These are phyloP conservation scores for Metschnikowia noctiluminum DNA, from an alignment of 805 yeast species.

Conservation along the genomic window DNA sequence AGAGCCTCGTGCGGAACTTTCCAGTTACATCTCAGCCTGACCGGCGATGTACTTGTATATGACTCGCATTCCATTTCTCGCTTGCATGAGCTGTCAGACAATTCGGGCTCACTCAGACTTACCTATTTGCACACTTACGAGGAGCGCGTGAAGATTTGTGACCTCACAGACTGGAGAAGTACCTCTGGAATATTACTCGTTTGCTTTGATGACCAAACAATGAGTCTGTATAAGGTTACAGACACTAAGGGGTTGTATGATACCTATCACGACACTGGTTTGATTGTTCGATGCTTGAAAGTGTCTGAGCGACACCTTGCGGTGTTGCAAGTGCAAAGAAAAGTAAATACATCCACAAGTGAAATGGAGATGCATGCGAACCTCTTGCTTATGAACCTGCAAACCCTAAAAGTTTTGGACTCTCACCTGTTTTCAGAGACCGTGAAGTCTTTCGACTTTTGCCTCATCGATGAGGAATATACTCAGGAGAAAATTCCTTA, in stretches of 20 bases:
- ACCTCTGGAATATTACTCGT: neutral
- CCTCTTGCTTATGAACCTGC: slow-evolving; percentile 8
- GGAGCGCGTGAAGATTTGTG: neutral
- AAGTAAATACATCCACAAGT: slow-evolving; percentile 3
- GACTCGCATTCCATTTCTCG: slow-evolving; percentile 2
- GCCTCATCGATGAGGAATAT: neutral
- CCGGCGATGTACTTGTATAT: neutral
- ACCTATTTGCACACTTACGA: slow-evolving; percentile 2
- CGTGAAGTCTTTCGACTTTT: slow-evolving; percentile 7
- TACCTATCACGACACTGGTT: slow-evolving; percentile 2
- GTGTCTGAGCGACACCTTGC: slow-evolving; percentile 1
- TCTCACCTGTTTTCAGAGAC: neutral
- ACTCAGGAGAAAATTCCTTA: neutral
- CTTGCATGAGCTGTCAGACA: neutral
- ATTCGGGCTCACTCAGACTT: neutral
- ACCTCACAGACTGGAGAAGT: neutral
- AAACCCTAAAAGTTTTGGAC: slow-evolving; percentile 5
- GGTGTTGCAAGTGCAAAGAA: slow-evolving; percentile 4
- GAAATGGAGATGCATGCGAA: neutral
- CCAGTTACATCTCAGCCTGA: neutral
- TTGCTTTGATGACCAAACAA: slow-evolving; percentile 7
- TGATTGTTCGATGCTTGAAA: slow-evolving; percentile 5
- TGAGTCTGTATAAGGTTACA: neutral
- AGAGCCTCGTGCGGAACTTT: slow-evolving; percentile 1
- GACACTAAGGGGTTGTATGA: neutral